Evolutionary conservation across 805 yeast genomes (phyloP).

Genomic region (Saccharomyces eubayanus): DNA sequence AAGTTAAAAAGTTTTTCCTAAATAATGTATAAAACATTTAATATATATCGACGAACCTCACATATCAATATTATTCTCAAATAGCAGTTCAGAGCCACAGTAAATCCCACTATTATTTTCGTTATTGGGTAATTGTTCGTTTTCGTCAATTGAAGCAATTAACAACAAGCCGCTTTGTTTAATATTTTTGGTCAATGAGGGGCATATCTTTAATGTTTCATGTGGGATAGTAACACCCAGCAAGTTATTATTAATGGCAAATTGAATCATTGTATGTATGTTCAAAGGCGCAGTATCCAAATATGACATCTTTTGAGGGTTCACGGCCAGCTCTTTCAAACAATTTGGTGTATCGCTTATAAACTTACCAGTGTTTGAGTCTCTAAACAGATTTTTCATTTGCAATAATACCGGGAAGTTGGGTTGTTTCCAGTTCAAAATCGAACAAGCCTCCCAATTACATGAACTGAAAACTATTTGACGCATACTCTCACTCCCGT

Average conservation of each 20-base stretch:
- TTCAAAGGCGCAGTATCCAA: conserved; percentile 40
- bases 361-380: conserved; percentile 9
- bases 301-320: conserved; percentile 4
- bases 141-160: conserved; percentile 49
- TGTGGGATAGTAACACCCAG: conserved; percentile 76
- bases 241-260: conserved; percentile 74
- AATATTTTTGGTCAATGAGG: conserved; percentile 64
- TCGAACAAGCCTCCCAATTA: conserved; percentile 85
- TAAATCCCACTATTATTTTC: conserved; percentile 22
- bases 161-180: conserved; percentile 74
- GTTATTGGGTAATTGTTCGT: conserved; percentile 11
- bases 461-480: conserved; percentile 78
- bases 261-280: conserved; percentile 71
- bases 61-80: conserved; percentile 15
- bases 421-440: conserved; percentile 96
- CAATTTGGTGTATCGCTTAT: conserved; percentile 28
- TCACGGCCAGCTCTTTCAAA: conserved; percentile 20
- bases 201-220: conserved; percentile 61
- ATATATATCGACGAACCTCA: neutral
- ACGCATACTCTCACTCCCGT: conserved; percentile 35
- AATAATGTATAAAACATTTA: conserved; percentile 9
- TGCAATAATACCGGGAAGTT: conserved; percentile 89
- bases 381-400: conserved; percentile 52
- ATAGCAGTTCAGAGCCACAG: conserved; percentile 13
- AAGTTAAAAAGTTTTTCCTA: conserved; percentile 37